A percentile compares a stretch with the other conserved stretches of the same genome.
Evolutionary conservation across 306 rosid species (phyloP).

Genomic region (Trifolium pratense): DNA sequence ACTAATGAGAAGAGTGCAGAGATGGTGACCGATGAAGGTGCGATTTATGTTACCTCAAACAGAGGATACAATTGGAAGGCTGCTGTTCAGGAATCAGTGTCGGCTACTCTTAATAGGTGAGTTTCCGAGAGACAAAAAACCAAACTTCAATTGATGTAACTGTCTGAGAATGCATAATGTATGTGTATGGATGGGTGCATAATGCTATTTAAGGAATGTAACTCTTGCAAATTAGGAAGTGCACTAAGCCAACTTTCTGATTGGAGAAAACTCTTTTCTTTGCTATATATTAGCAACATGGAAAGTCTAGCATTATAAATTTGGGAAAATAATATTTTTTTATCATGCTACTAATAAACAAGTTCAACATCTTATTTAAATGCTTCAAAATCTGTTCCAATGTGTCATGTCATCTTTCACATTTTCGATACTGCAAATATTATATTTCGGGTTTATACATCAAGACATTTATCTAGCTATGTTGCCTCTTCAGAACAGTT

Average conservation of each 20-base stretch:
- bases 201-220: neutral
- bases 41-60: slow-evolving; percentile 87
- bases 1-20: slow-evolving; percentile 93
- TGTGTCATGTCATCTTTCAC: slow-evolving; percentile 2
- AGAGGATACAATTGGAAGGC: slow-evolving; percentile 97
- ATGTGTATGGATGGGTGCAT: neutral
- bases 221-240: slow-evolving; percentile 16
- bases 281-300: neutral
- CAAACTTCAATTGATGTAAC: slow-evolving; percentile 10
- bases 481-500: slow-evolving; percentile 87
- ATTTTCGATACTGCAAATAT: slow-evolving; percentile 8
- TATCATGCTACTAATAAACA: neutral
- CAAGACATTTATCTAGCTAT: slow-evolving; percentile 49
- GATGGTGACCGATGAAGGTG: slow-evolving; percentile 98
- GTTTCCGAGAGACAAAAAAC: slow-evolving; percentile 36
- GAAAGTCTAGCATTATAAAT: neutral
- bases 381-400: slow-evolving; percentile 18
- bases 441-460: slow-evolving; percentile 15
- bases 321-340: neutral
- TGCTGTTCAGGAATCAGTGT: slow-evolving; percentile 95
- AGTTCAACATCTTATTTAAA: neutral
- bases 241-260: slow-evolving; percentile 2
- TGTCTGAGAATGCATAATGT: slow-evolving; percentile 12
- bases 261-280: neutral
- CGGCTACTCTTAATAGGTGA: slow-evolving; percentile 97